Percentiles rank a stretch among this genome's conserved stretches.
These are phyloP conservation scores for Eurotiales sp. DNA, from an alignment of 2,329 filamentous ascomycete genomes.

Conservation along the genomic window DNA sequence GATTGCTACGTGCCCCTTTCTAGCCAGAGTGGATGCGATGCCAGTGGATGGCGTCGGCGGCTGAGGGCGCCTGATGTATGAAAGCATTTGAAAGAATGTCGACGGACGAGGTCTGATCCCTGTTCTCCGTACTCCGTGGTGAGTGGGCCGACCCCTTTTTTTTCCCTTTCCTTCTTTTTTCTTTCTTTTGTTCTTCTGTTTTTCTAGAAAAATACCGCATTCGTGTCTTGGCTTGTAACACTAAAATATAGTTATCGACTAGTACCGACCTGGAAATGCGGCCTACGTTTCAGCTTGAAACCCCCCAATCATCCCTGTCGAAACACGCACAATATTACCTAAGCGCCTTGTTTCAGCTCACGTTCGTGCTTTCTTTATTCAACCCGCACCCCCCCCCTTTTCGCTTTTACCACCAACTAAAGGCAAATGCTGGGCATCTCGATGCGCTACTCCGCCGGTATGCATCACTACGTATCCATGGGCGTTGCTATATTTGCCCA, in stretches of 20 bases:
- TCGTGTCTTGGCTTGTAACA: not conserved
- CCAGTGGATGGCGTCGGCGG: not conserved
- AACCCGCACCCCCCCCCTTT: not conserved
- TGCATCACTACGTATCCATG: too few species aligned
- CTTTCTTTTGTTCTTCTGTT: too few species aligned
- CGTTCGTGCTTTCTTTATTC: not conserved
- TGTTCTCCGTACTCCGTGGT: too few species aligned
- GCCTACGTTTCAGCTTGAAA: slow-evolving; percentile 2
- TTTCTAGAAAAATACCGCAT: slow-evolving; percentile 12
- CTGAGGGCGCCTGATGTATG: not conserved
- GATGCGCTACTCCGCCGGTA: too few species aligned
- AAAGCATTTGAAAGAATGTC: too few species aligned
- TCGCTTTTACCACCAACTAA: not conserved
- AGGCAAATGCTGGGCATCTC: too few species aligned
- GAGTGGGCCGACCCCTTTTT: not conserved
- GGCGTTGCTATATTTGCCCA: too few species aligned
- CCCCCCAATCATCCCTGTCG: not conserved
- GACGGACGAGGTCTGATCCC: too few species aligned
- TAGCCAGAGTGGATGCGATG: not conserved
- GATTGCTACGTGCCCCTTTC: not conserved
- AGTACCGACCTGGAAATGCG: not conserved
- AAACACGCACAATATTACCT: not conserved
- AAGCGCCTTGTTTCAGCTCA: slow-evolving; percentile 7
- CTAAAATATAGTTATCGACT: too few species aligned
- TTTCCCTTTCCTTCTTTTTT: too few species aligned